Evolutionary conservation across 257 asterid genomes (phyloP).

Genomic region (Solanum rostratum): DNA sequence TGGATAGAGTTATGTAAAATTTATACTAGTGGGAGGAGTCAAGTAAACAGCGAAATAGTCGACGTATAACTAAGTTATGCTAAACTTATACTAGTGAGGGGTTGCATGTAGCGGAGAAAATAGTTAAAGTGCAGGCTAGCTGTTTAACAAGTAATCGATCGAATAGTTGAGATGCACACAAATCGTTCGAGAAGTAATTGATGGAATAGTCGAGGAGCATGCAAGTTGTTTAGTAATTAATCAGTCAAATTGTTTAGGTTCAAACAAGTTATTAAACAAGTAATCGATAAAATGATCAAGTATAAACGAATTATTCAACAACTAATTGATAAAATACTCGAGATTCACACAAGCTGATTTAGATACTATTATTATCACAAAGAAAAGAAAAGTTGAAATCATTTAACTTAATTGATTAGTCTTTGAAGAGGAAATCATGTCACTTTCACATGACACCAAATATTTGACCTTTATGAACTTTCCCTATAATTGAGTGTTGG

Average conservation of each 20-base stretch:
- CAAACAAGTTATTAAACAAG: not conserved
- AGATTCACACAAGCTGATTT: accelerated
- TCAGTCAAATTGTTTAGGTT: not conserved
- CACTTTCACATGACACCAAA: slow-evolving; percentile 7
- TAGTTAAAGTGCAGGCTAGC: not conserved
- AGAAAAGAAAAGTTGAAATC: not conserved
- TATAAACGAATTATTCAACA: not conserved
- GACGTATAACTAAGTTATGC: not conserved
- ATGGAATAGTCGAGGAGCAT: not conserved
- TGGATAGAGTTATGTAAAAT: not conserved
- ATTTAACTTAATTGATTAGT: not conserved
- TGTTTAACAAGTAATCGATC: not conserved
- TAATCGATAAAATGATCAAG: not conserved
- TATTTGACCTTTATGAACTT: not conserved
- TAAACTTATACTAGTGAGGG: not conserved
- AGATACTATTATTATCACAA: not conserved
- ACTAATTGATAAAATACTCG: not conserved
- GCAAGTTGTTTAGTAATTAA: not conserved
- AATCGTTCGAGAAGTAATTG: not conserved
- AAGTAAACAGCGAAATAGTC: not conserved
- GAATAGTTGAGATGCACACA: not conserved
- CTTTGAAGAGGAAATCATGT: not conserved
- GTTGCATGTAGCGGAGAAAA: not conserved
- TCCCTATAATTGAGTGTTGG: not conserved
- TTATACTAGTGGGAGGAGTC: not conserved